These are phyloP conservation scores for Stropharia rugosoannulata DNA, from an alignment of 768 basidiomycete genomes.

Conservation along the genomic window DNA sequence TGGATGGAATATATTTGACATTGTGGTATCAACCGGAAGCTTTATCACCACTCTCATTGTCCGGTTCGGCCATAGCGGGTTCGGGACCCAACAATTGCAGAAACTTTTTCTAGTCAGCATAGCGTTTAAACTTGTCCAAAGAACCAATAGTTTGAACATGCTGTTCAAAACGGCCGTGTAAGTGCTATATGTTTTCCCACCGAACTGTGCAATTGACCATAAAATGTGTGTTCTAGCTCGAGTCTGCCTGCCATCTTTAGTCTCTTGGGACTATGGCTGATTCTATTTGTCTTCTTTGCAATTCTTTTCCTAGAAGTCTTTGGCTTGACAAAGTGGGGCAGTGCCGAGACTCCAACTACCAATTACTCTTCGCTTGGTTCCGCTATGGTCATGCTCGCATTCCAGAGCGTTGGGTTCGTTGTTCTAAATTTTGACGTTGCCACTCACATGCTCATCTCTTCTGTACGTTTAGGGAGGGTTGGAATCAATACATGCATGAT, in stretches of 20 bases:
- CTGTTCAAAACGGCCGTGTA: constrained; percentile 96
- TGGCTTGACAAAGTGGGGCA: constrained; percentile 83
- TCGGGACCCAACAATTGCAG: constrained; percentile 65
- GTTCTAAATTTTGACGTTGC: constrained; percentile 1
- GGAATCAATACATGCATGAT: constrained; percentile 99
- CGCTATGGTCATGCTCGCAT: constrained; percentile 84
- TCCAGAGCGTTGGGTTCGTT: constrained; percentile 89
- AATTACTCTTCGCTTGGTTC: constrained; percentile 83
- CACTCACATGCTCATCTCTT: constrained; percentile 10
- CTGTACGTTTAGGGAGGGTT: constrained; percentile 67
- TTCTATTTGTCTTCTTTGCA: constrained; percentile 88
- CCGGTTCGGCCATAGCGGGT: constrained; percentile 49
- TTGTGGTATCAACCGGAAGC: constrained; percentile 77
- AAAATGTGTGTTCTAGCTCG: constrained; percentile 46
- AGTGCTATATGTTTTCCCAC: constrained; percentile 29
- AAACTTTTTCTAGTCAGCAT: constrained; percentile 93
- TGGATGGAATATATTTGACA: constrained; percentile 94
- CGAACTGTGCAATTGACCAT: background rate
- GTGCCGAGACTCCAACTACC: constrained; percentile 60
- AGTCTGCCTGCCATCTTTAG: constrained; percentile 85
- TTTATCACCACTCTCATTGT: constrained; percentile 81
- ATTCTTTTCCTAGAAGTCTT: constrained; percentile 91
- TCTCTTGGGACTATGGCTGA: constrained; percentile 84
- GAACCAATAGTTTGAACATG: constrained; percentile 85
- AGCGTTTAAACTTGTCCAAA: constrained; percentile 91